Conservation (phyloP, 1,284 basidiomycete genomes). For the Ustilago shanxiensis region DNA sequence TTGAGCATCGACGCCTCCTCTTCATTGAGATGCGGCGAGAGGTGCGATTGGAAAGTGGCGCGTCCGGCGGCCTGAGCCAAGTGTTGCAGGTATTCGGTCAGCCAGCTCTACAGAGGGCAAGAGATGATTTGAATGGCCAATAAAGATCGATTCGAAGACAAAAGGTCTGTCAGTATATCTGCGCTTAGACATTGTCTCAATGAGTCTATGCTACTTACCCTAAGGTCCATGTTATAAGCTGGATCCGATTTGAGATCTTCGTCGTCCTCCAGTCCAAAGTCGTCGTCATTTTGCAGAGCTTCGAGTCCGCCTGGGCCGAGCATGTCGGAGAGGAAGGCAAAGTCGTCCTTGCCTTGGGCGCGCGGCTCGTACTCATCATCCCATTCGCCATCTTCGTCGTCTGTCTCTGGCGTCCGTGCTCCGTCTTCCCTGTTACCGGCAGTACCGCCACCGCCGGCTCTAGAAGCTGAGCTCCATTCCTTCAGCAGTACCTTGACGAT, state of each 20-base stretch:
- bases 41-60: constrained; percentile 23
- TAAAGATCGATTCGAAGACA: too few relatives aligned
- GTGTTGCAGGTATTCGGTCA: constrained; percentile 33
- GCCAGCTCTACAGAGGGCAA: constrained; percentile 19
- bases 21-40: constrained; percentile 33
- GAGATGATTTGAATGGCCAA: not conserved
- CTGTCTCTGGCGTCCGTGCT: constrained; percentile 52
- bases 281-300: constrained; percentile 74
- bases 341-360: constrained; percentile 73
- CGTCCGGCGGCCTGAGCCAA: constrained; percentile 30
- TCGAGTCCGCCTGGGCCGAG: constrained; percentile 76
- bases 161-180: not conserved
- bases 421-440: constrained; percentile 25
- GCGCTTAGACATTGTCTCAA: not conserved
- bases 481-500: constrained; percentile 88
- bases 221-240: constrained; percentile 87
- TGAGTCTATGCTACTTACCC: constrained; percentile 55
- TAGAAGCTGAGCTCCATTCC: constrained; percentile 77
- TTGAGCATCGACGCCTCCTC: constrained; percentile 41
- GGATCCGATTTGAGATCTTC: constrained; percentile 89
- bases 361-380: constrained; percentile 56
- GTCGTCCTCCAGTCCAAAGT: constrained; percentile 72
- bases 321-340: constrained; percentile 71
- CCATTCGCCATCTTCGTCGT: constrained; percentile 61
- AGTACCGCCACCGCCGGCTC: constrained; percentile 24